Evolutionary conservation across 2,329 filamentous ascomycete species (phyloP).

Genomic region (Penicillium capsulatum): DNA sequence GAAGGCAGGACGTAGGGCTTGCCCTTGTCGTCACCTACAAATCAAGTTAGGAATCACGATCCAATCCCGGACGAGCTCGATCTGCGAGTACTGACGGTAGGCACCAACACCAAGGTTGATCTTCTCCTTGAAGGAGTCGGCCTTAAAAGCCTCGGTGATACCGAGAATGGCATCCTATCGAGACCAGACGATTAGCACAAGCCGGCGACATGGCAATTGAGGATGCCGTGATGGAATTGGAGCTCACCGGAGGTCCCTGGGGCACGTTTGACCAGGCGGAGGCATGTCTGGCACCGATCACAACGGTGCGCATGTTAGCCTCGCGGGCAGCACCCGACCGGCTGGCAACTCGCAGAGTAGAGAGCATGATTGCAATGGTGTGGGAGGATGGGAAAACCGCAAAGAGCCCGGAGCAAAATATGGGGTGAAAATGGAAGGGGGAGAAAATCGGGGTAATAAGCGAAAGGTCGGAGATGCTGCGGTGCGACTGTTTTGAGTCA

Average conservation of each 20-base stretch:
- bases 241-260: slow-evolving; percentile 86
- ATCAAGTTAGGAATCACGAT: neutral
- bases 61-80: neutral
- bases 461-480: slow-evolving; percentile 24
- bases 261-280: slow-evolving; percentile 89
- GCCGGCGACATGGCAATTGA: slow-evolving; percentile 5
- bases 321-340: slow-evolving; percentile 40
- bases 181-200: slow-evolving; percentile 24
- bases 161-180: slow-evolving; percentile 46
- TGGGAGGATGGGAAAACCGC: slow-evolving; percentile 8
- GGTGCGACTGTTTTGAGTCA: slow-evolving; percentile 22
- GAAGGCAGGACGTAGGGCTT: slow-evolving; percentile 98
- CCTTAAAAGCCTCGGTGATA: slow-evolving; percentile 98
- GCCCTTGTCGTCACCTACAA: slow-evolving; percentile 73
- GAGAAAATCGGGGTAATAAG: slow-evolving; percentile 14
- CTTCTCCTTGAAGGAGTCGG: slow-evolving; percentile 87
- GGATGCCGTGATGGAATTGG: neutral
- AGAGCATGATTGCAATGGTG: slow-evolving; percentile 38
- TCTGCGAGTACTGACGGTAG: slow-evolving; percentile 61
- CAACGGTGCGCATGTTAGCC: slow-evolving; percentile 36
- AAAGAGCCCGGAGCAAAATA: slow-evolving; percentile 3
- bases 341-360: slow-evolving; percentile 44
- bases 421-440: slow-evolving; percentile 11
- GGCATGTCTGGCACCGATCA: slow-evolving; percentile 54
- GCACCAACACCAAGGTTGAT: slow-evolving; percentile 98